Conservation (phyloP, 2,329 filamentous ascomycete species). For the Colletotrichum sp. region DNA sequence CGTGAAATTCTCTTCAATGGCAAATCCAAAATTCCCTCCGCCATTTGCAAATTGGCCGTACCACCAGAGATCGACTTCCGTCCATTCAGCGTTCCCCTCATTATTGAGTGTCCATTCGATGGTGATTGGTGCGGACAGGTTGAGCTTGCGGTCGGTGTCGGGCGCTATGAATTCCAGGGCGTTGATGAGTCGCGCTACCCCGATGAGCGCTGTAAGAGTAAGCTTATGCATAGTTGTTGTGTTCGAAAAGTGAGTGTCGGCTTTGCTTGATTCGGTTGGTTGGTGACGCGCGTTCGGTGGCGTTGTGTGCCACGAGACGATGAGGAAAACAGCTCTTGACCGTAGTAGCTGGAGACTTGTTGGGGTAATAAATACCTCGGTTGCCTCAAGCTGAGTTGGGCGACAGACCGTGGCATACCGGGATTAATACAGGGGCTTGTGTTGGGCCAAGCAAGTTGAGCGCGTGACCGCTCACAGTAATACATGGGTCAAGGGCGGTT, state of each 20-base stretch:
- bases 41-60: neutral
- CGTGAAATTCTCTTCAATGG: neutral
- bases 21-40: neutral
- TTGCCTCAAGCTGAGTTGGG: neutral
- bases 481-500: neutral
- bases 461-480: neutral
- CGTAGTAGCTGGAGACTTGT: rapidly evolving
- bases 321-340: neutral
- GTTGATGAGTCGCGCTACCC: neutral
- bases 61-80: neutral
- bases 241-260: neutral
- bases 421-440: neutral
- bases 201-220: neutral
- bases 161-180: neutral
- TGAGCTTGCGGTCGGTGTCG: neutral
- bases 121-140: neutral
- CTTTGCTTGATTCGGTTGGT: neutral
- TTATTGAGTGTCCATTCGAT: neutral
- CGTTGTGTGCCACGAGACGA: neutral
- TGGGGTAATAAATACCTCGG: neutral
- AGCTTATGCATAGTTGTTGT: neutral
- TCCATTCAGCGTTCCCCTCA: neutral
- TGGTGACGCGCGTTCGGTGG: neutral
- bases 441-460: neutral
- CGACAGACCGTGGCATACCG: neutral